Conservation (phyloP, 371 early-diverging fungal species). For the Mucor lusitanicus region DNA sequence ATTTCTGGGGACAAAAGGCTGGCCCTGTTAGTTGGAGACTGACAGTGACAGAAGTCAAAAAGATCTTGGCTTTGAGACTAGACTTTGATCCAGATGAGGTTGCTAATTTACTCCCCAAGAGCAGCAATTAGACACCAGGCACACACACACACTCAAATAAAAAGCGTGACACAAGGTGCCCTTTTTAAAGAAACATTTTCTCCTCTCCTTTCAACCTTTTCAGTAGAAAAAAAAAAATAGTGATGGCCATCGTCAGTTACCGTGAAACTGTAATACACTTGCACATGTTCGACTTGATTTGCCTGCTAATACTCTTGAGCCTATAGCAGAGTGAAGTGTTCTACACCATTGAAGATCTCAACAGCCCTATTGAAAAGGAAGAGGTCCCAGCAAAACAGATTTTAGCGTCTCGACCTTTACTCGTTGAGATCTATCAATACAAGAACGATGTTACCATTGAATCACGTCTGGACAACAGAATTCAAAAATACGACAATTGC, state of each 20-base stretch:
- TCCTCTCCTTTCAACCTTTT: not conserved
- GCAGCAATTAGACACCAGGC: not conserved
- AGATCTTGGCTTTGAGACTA: conserved; percentile 48
- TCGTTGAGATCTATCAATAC: conserved; percentile 20
- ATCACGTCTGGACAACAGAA: not conserved
- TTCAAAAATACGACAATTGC: not conserved
- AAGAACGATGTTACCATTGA: conserved; percentile 17
- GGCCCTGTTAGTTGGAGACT: conserved; percentile 69
- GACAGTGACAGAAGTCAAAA: conserved; percentile 64
- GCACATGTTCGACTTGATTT: not conserved
- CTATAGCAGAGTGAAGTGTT: conserved; percentile 5
- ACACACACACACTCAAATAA: no score
- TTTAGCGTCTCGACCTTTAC: conserved; percentile 12
- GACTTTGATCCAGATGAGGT: conserved; percentile 32
- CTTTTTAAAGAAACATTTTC: not conserved
- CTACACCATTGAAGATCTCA: conserved; percentile 2
- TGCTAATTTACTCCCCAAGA: conserved; percentile 20
- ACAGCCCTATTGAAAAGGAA: not conserved
- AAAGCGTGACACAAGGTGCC: not conserved
- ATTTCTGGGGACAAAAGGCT: conserved; percentile 70
- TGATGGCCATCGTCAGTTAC: conserved; percentile 16
- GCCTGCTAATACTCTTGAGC: no score
- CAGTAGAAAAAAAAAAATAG: not conserved
- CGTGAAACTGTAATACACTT: conserved; percentile 9
- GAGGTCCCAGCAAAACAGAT: conserved; percentile 14